Evolutionary conservation across 225 moss, liverwort and hornwort species (phyloP).

Genomic region (Sphagnum tenellum): DNA sequence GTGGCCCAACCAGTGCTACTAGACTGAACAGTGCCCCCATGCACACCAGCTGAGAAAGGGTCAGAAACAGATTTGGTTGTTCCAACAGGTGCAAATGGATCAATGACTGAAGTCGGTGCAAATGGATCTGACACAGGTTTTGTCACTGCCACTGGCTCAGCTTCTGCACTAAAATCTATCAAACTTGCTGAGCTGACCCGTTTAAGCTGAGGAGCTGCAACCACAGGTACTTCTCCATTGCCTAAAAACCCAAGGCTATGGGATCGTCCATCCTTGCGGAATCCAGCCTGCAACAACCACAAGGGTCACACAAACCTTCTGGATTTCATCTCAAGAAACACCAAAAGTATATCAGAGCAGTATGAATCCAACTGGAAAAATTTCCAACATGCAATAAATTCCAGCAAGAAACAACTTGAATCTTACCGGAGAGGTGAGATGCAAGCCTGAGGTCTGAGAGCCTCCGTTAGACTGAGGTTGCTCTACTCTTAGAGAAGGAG

Average conservation of each 20-base stretch:
- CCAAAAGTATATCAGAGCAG: too few relatives aligned
- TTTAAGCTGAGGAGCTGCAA: slow-evolving; percentile 25
- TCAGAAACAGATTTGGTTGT: slow-evolving; percentile 9
- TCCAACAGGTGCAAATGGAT: too few relatives aligned
- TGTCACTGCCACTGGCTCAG: slow-evolving; percentile 30
- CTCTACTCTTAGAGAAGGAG: slow-evolving; percentile 72
- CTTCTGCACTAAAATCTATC: slow-evolving; percentile 77
- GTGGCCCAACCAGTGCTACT: slow-evolving; percentile 81
- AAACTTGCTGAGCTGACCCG: slow-evolving; percentile 69
- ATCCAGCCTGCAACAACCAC: slow-evolving; percentile 42
- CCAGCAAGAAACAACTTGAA: too few relatives aligned
- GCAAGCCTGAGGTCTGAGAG: too few relatives aligned
- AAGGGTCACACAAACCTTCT: too few relatives aligned
- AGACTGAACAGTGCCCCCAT: slow-evolving; percentile 8
- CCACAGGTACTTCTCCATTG: slow-evolving; percentile 26
- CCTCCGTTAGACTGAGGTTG: too few relatives aligned
- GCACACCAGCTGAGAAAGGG: slow-evolving; percentile 31
- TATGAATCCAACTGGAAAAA: too few relatives aligned
- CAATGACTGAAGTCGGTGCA: too few relatives aligned
- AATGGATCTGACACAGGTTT: slow-evolving; percentile 2
- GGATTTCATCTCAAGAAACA: too few relatives aligned
- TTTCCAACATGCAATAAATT: too few relatives aligned
- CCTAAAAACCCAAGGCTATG: slow-evolving; percentile 60
- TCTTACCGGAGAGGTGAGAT: too few relatives aligned
- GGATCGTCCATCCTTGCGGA: slow-evolving; percentile 43